Base-by-base conservation (phyloP, 495 filamentous ascomycete species). In the Echria macrotheca region DNA sequence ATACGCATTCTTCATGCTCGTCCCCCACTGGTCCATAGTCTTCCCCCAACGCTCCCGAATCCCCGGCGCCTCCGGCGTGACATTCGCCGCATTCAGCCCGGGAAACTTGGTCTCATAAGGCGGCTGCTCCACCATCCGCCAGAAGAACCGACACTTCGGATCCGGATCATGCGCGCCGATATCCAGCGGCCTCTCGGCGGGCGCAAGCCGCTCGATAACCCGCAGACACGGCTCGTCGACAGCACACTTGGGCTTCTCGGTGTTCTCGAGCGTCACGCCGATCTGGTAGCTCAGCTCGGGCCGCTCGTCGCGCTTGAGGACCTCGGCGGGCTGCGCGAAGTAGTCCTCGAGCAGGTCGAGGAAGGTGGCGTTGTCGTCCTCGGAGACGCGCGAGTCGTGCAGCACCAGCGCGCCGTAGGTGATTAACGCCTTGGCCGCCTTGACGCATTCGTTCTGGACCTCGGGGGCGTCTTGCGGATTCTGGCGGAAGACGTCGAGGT, bases 291-390 rank as follows among this genome's bases (percentile, higher is more conserved):
- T 60, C 12, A 76, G 60, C 55, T 72, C 72, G 31, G 73, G 73
- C 2, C 73, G 68, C 58, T 75, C 72, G 47, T 76, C 73, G 15
- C 54, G 50, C 29, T 50, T 49, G 18, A 75, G 61, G 5, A 59
- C 57, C 5, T 44, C 69, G 8, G 64, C 65, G 37, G 72, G 72
- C 60, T 75, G 73, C 39, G 72, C 71, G 52, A 76, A 76, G 60
- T 76, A 76, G 64, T 76, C 73, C 52, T 76, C 73, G 4, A 76
- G 67, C n/a, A 76, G 59, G 49, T 76, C 73, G 18, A 75, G 66
- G 54, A 76, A 76, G 44, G 59, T 56, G 33, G 59, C 54, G 64
- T 76, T 76, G 59, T 75, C 69, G 5, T 60, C 33, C 54, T 74
- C 72, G 10, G 69, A 64, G 29, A 74, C 73, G 49, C 73, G 72